Evolutionary conservation across 2,329 filamentous ascomycete species (phyloP).

Genomic region (Aspergillus pseudoglaucus): DNA sequence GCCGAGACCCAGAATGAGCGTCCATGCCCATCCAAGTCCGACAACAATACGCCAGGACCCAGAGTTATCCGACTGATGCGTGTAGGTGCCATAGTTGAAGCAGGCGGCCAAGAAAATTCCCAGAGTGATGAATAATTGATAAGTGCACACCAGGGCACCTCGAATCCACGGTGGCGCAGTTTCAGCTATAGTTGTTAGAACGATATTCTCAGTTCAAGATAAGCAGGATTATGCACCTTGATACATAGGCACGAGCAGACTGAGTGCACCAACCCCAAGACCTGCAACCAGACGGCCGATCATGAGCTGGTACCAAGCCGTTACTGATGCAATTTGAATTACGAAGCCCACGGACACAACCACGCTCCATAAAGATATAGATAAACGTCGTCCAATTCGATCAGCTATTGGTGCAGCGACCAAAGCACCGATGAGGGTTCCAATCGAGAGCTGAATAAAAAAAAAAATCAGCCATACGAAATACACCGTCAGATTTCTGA

Average conservation of each 20-base stretch:
- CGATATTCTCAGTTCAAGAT: not conserved
- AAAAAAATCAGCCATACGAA: not conserved
- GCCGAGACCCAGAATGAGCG: slow-evolving; percentile 47
- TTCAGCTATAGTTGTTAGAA: not conserved
- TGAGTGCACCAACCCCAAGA: slow-evolving; percentile 38
- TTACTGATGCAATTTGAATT: slow-evolving; percentile 36
- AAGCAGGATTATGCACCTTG: slow-evolving; percentile 28
- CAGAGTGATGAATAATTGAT: slow-evolving; percentile 43
- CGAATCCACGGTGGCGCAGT: not conserved
- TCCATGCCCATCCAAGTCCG: slow-evolving; percentile 53
- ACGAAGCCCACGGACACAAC: slow-evolving; percentile 36
- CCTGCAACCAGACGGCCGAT: slow-evolving; percentile 40
- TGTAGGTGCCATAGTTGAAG: slow-evolving; percentile 39
- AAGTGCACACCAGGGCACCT: slow-evolving; percentile 25
- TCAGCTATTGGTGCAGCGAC: slow-evolving; percentile 37
- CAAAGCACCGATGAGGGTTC: slow-evolving; percentile 39
- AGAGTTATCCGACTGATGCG: slow-evolving; percentile 21
- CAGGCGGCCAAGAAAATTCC: slow-evolving; percentile 43
- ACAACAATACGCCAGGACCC: slow-evolving; percentile 45
- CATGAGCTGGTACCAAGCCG: slow-evolving; percentile 36
- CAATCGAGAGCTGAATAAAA: slow-evolving; percentile 33
- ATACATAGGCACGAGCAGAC: slow-evolving; percentile 41
- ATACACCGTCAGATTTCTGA: not conserved
- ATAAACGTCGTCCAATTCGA: slow-evolving; percentile 37
- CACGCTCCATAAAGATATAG: slow-evolving; percentile 33